phyloP scores from a whole-genome alignment of 371 early-diverging fungal species.

The Saksenaea oblongispora region DNA sequence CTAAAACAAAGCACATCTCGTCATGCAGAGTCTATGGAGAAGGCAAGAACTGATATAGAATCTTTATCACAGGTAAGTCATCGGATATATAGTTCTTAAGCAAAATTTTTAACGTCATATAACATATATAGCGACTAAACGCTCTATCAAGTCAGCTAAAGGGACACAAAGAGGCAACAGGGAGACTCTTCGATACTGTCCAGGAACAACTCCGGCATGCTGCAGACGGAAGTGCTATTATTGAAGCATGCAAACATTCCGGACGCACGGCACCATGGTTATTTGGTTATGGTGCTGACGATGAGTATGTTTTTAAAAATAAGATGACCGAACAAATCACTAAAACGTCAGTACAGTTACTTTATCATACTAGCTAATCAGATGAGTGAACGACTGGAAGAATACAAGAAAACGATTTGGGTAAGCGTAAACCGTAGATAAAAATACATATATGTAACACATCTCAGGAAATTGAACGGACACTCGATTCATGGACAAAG shows the following conservation, averaged over 20 bases:
- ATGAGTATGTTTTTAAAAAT: constrained; percentile 30
- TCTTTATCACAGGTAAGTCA: constrained; percentile 32
- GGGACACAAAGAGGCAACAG: constrained; percentile 25
- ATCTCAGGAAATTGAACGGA: constrained; percentile 41
- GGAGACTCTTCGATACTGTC: constrained; percentile 30
- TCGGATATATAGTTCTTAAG: not conserved
- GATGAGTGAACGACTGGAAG: constrained; percentile 30
- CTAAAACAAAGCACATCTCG: constrained; percentile 32
- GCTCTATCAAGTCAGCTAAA: constrained; percentile 34
- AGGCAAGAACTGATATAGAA: constrained; percentile 27
- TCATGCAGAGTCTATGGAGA: constrained; percentile 28
- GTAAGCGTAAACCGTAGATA: not conserved
- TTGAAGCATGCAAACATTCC: constrained; percentile 42
- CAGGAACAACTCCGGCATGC: constrained; percentile 40
- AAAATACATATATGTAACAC: not conserved
- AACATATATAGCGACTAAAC: constrained; percentile 33
- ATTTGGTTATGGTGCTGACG: constrained; percentile 41
- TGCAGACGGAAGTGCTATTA: constrained; percentile 34
- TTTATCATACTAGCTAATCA: constrained; percentile 30
- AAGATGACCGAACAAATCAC: not conserved
- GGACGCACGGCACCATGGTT: constrained; percentile 38
- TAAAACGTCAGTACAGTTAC: constrained; percentile 19
- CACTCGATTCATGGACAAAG: constrained; percentile 39
- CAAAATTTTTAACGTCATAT: not conserved
- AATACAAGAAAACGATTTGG: constrained; percentile 42